Evolutionary conservation across 208 protist genomes (phyloP).

Genomic region (Leishmania mexicana): DNA sequence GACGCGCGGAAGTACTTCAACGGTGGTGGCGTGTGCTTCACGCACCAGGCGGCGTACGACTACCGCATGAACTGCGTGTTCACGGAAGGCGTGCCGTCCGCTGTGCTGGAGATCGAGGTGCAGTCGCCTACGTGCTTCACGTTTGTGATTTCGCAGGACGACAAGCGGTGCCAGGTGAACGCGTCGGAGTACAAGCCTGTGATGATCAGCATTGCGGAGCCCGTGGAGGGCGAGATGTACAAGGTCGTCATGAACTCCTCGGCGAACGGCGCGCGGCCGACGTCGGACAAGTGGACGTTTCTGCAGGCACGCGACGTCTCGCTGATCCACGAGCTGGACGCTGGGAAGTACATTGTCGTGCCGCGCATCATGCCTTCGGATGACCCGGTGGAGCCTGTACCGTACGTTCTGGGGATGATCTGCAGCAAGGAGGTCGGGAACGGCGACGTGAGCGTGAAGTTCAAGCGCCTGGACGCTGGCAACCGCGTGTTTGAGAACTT

Average conservation of each 20-base stretch:
- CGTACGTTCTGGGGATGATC: constrained; percentile 61
- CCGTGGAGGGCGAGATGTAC: constrained; percentile 47
- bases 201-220: constrained; percentile 81
- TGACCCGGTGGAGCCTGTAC: constrained; percentile 35
- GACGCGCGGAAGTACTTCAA: constrained; percentile 85
- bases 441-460: constrained; percentile 57
- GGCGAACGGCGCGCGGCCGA: constrained; percentile 57
- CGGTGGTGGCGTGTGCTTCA: constrained; percentile 82
- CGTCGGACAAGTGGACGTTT: constrained; percentile 79
- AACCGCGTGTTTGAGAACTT: constrained; percentile 85
- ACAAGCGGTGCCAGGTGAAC: constrained; percentile 54
- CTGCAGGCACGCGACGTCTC: constrained; percentile 80
- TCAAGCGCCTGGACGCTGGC: constrained; percentile 56
- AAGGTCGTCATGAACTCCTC: constrained; percentile 80
- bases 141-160: constrained; percentile 77
- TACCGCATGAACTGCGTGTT: constrained; percentile 82
- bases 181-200: constrained; percentile 71
- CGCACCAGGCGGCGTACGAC: constrained; percentile 60
- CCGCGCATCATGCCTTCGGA: constrained; percentile 61
- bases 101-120: constrained; percentile 73
- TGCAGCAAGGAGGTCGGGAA: constrained; percentile 55
- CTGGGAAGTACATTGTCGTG: constrained; percentile 72
- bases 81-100: constrained; percentile 58
- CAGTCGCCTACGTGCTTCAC: constrained; percentile 64
- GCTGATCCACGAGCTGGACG: constrained; percentile 69